phyloP scores from a whole-genome alignment of 225 moss, liverwort and hornwort species.

The Sphagnum tenellum region DNA sequence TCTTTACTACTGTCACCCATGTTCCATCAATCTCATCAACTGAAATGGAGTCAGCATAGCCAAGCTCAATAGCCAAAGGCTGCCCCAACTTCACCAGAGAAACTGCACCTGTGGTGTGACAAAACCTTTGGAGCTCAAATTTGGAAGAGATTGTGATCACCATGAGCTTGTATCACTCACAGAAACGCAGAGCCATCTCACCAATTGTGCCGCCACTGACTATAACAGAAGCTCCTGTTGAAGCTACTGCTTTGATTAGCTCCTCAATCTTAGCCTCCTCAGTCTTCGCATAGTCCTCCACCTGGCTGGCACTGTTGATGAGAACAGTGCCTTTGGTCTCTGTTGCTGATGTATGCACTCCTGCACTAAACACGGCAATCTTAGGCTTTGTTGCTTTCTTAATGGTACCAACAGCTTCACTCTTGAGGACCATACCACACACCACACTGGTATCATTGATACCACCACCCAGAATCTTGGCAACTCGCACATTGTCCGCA shows the following conservation, averaged over 20 bases:
- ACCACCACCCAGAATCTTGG: constrained; percentile 76
- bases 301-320: constrained; percentile 58
- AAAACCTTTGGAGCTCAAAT: constrained; percentile 80
- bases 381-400: constrained; percentile 57
- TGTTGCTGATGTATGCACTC: constrained; percentile 63
- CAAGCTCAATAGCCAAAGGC: constrained; percentile 58
- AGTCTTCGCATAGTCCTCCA: constrained; percentile 63
- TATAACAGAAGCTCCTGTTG: constrained; percentile 64
- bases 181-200: constrained; percentile 87
- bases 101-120: constrained; percentile 67
- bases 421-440: constrained; percentile 78
- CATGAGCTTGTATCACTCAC: constrained; percentile 83
- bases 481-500: constrained; percentile 81
- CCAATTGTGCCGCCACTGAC: constrained; percentile 76
- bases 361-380: constrained; percentile 69
- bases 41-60: constrained; percentile 64
- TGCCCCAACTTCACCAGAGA: constrained; percentile 52
- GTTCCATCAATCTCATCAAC: constrained; percentile 76
- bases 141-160: constrained; percentile 77
- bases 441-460: constrained; percentile 61
- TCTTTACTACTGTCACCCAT: constrained; percentile 64
- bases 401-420: constrained; percentile 64
- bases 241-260: constrained; percentile 56
- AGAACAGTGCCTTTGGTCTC: constrained; percentile 88
- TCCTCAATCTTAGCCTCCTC: constrained; percentile 83